Conservation (phyloP, 345 rosid genomes). For the Acer negundo region DNA sequence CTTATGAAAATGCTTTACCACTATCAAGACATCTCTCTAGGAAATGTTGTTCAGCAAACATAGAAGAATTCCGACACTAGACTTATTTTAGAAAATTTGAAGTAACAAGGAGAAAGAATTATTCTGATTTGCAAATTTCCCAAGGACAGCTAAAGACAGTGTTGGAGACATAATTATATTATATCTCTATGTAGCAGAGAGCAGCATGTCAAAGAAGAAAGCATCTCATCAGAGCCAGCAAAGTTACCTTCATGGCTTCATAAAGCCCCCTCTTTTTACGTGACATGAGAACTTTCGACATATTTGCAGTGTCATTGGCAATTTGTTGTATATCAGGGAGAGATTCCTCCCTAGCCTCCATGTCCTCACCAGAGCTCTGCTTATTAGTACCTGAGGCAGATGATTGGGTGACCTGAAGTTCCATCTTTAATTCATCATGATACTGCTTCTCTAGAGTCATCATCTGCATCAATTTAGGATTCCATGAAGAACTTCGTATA, state of each 20-base stretch:
- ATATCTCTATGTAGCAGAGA: background rate
- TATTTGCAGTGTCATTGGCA: conserved; percentile 41
- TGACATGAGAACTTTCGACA: conserved; percentile 50
- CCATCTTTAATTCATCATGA: conserved; percentile 77
- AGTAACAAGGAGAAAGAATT: background rate
- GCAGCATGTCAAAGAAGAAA: background rate
- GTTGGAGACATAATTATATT: background rate
- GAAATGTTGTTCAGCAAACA: background rate
- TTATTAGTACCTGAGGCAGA: conserved; percentile 22
- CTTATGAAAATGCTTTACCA: background rate
- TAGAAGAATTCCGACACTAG: background rate
- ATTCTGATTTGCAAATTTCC: background rate
- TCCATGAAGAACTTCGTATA: background rate
- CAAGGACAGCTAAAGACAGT: background rate
- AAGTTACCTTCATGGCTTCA: conserved; percentile 67
- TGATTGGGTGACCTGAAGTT: conserved; percentile 45
- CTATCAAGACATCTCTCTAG: background rate
- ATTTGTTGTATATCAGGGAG: conserved; percentile 39
- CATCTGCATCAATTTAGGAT: conserved; percentile 48
- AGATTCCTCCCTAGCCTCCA: conserved; percentile 39
- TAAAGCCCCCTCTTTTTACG: conserved; percentile 66
- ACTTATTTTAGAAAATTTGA: background rate
- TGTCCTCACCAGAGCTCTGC: conserved; percentile 27
- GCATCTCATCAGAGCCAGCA: background rate
- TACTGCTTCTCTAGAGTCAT: conserved; percentile 71